Evolutionary conservation across 108 stramenopile species (phyloP).

Genomic region (Nannochloropsis gaditana): DNA sequence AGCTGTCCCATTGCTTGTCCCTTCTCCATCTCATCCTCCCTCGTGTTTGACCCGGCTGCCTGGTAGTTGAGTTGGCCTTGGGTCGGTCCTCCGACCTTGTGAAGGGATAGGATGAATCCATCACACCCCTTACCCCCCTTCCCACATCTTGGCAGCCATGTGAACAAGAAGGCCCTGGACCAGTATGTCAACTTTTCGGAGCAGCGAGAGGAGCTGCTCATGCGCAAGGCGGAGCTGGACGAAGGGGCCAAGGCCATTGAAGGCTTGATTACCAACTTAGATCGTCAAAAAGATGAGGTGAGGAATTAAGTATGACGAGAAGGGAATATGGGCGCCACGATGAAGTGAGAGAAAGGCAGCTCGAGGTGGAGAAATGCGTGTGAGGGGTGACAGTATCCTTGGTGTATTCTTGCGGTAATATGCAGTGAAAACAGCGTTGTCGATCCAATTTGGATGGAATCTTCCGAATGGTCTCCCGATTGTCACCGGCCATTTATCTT

Average conservation of each 20-base stretch:
- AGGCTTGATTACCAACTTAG: slow-evolving; percentile 84
- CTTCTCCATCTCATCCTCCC: neutral
- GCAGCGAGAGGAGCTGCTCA: slow-evolving; percentile 78
- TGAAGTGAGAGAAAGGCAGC: too few species aligned
- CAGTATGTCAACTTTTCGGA: slow-evolving; percentile 96
- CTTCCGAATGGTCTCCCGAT: neutral
- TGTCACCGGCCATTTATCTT: neutral
- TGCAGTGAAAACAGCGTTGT: neutral
- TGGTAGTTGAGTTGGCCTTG: neutral
- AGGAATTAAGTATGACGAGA: neutral
- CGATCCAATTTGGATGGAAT: neutral
- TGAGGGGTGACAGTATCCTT: too few species aligned
- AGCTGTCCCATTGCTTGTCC: neutral
- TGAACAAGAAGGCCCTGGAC: slow-evolving; percentile 99
- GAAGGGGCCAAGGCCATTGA: slow-evolving; percentile 77
- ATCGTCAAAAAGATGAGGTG: slow-evolving; percentile 90
- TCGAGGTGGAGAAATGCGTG: too few species aligned
- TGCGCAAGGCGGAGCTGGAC: slow-evolving; percentile 84
- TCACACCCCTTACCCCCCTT: neutral
- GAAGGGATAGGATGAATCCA: neutral
- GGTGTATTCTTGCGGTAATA: neutral
- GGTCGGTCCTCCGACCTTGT: neutral
- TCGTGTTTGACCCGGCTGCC: neutral
- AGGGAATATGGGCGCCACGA: neutral
- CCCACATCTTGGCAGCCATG: slow-evolving; percentile 58